These are phyloP conservation scores for Fusarium aywerte DNA, from an alignment of 2,329 filamentous ascomycete genomes.

Conservation along the genomic window DNA sequence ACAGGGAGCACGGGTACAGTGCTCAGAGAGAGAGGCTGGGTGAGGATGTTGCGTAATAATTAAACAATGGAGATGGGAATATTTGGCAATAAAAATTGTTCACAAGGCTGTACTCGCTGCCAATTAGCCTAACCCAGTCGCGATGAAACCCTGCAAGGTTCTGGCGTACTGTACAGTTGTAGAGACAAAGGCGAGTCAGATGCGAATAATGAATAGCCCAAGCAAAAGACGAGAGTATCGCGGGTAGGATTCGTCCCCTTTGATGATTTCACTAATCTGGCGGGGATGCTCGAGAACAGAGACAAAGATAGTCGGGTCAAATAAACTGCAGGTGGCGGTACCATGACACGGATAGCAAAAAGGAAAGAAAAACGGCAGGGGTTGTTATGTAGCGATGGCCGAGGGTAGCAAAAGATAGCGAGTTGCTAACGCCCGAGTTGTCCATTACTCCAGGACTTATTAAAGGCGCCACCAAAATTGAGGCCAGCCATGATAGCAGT, in stretches of 20 bases:
- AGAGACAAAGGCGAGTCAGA: neutral
- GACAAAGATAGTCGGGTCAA: slow-evolving; percentile 24
- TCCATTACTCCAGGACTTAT: slow-evolving; percentile 11
- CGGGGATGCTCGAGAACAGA: slow-evolving; percentile 23
- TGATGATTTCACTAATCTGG: slow-evolving; percentile 28
- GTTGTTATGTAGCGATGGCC: slow-evolving; percentile 25
- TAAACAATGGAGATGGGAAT: slow-evolving; percentile 39
- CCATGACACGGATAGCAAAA: slow-evolving; percentile 20
- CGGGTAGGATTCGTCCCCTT: neutral
- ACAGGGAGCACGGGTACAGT: slow-evolving; percentile 19
- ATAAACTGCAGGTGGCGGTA: slow-evolving; percentile 7
- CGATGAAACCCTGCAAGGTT: slow-evolving; percentile 8
- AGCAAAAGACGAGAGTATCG: slow-evolving; percentile 7
- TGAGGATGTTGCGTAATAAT: slow-evolving; percentile 32
- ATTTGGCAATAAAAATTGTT: slow-evolving; percentile 17
- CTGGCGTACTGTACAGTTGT: neutral
- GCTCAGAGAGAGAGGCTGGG: slow-evolving; percentile 23
- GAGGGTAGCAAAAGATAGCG: slow-evolving; percentile 21
- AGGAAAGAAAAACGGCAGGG: slow-evolving; percentile 33
- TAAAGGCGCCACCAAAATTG: slow-evolving; percentile 19
- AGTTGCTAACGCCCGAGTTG: slow-evolving; percentile 14
- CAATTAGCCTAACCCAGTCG: slow-evolving; percentile 7
- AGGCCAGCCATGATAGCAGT: slow-evolving; percentile 20
- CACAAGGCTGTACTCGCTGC: slow-evolving; percentile 32
- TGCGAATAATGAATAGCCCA: neutral